phyloP scores from a whole-genome alignment of 768 basidiomycete species.

The Butyriboletus loyo region DNA sequence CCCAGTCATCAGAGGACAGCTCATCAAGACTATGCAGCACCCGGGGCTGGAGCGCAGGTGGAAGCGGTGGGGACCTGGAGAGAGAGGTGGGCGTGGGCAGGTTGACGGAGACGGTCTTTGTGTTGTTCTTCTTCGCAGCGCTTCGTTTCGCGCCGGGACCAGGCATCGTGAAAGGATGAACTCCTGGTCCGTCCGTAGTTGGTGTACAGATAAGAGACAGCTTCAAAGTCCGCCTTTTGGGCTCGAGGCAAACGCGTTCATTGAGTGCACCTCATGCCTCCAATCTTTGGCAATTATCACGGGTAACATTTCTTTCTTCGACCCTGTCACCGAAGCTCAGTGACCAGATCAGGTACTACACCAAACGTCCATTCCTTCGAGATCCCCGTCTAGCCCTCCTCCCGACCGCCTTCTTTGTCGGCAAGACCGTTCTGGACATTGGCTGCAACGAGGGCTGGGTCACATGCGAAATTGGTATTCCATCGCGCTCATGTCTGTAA shows the following conservation, averaged over 20 bases:
- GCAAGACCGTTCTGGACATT: slow-evolving; percentile 69
- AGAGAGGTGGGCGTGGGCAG: too few species aligned
- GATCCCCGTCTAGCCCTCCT: slow-evolving; percentile 70
- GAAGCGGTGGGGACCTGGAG: neutral
- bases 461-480: slow-evolving; percentile 73
- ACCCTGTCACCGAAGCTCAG: neutral
- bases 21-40: slow-evolving; percentile 17
- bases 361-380: slow-evolving; percentile 57
- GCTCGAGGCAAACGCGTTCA: neutral
- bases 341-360: slow-evolving; percentile 56
- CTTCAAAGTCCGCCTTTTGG: neutral
- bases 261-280: slow-evolving; percentile 3
- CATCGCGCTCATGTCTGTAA: neutral
- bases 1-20: slow-evolving; percentile 44
- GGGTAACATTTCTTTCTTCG: neutral
- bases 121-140: slow-evolving; percentile 17
- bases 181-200: neutral
- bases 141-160: slow-evolving; percentile 25
- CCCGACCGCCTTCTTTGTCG: slow-evolving; percentile 49
- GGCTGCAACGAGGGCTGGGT: slow-evolving; percentile 89
- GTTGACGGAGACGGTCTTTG: slow-evolving; percentile 7
- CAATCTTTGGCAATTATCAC: slow-evolving; percentile 68
- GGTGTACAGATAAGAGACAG: neutral
- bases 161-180: slow-evolving; percentile 23
- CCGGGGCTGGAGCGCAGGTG: slow-evolving; percentile 18